Evolutionary conservation across 495 filamentous ascomycete genomes (phyloP).

Genomic region (Stereocaulon alpinum): DNA sequence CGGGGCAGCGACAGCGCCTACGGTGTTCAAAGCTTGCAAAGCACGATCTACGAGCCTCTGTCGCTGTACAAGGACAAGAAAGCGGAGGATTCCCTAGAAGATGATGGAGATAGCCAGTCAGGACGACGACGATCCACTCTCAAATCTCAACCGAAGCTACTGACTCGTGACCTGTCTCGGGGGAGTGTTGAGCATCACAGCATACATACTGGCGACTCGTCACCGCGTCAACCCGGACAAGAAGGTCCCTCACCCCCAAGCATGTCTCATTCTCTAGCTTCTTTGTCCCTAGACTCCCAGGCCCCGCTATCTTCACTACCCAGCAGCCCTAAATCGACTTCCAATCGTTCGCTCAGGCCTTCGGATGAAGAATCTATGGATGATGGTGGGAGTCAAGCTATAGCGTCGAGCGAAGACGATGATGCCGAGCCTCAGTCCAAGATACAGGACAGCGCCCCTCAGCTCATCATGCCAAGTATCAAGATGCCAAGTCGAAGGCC

Average conservation of each 20-base stretch:
- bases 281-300: constrained; percentile 32
- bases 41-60: constrained; percentile 36
- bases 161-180: constrained; percentile 23
- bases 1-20: constrained; percentile 38
- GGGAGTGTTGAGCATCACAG: constrained; percentile 5
- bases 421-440: constrained; percentile 26
- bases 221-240: constrained; percentile 17
- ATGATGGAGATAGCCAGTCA: constrained; percentile 19
- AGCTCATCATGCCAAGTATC: constrained; percentile 96
- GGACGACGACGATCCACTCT: constrained; percentile 30
- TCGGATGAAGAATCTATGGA: constrained; percentile 43
- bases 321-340: constrained; percentile 43
- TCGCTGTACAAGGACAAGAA: constrained; percentile 27
- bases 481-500: constrained; percentile 87
- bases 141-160: constrained; percentile 23
- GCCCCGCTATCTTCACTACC: constrained; percentile 39
- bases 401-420: constrained; percentile 37
- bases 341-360: constrained; percentile 38
- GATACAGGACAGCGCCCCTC: constrained; percentile 49
- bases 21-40: constrained; percentile 55
- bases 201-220: constrained; percentile 7
- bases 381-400: constrained; percentile 39
- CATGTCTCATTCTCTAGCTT: constrained; percentile 36
- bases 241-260: constrained; percentile 23
- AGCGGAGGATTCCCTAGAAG: constrained; percentile 24